Base-by-base conservation (phyloP, 176 grass and related monocot genomes). In the Oryza rufipogon region DNA sequence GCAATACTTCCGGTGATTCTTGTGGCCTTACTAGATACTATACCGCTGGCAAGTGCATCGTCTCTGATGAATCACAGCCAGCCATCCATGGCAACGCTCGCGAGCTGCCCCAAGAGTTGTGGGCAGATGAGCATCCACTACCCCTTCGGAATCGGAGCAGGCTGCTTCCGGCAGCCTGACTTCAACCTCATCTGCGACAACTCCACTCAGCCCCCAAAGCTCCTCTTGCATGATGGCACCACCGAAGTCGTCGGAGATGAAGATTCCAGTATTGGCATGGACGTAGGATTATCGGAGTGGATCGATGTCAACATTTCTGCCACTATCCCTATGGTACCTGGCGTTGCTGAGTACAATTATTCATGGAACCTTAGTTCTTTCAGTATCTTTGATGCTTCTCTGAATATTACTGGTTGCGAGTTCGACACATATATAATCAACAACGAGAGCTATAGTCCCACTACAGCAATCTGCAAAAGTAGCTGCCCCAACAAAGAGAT, bases 121-220 rank as follows among this genome's bases (percentile, higher is more conserved):
- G 82, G 87, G 19, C 70, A 89, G 16, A 6, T 68, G 23, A 86
- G 11, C 34, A 48, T 86, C 51, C 17, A 45, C 36, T 91, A 83
- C 19, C 89, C 89, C 25, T 84, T 91, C 15, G 83, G 88, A 32
- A 64, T 83, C 26, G 66, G 73, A 16, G 9, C 70, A 10, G 51
- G 54, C 20, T 91, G 84, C 36, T 91, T 56, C 56, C 72, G 80
- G 9, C 3, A 28, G 3, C 23, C 74, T 0, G 80, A 85, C 26
- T 84, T 91, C 30, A 15, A 70, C 15, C 66, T 69, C 66, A 68
- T 15, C 25, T 68, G 66, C 15, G 66, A 28, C 11, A 32, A 36
- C 30, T 34, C 66, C 30, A 16, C 30, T 15, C 66, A 68, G 30
- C 33, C 14, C 7, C 28, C 11, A 30, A 68, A 16, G 66, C 14